Conservation (phyloP, 208 protist genomes). For the Leishmania gerbilli region DNA sequence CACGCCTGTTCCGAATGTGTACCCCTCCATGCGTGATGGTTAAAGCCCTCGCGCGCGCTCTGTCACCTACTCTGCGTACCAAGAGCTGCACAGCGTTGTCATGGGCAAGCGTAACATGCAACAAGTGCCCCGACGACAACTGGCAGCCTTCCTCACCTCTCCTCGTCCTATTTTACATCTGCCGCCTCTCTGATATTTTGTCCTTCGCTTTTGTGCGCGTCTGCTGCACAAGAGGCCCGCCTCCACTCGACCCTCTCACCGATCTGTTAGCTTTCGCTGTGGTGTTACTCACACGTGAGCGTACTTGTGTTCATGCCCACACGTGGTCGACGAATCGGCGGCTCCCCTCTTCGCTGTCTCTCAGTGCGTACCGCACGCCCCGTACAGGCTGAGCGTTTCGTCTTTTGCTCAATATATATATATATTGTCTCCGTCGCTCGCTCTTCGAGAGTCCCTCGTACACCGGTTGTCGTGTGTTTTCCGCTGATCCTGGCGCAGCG, state of each 20-base stretch:
- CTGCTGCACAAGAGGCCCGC: background rate
- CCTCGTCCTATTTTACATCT: background rate
- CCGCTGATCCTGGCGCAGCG: background rate
- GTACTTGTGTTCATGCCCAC: background rate
- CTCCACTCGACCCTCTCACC: background rate
- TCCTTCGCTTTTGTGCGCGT: background rate
- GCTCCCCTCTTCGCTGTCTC: background rate
- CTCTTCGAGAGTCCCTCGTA: background rate
- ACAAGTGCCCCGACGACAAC: background rate
- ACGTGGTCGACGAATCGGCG: background rate
- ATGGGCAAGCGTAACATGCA: background rate
- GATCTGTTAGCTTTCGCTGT: background rate
- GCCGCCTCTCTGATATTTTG: background rate
- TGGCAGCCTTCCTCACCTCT: background rate
- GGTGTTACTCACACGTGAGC: background rate
- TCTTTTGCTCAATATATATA: background rate
- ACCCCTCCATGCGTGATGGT: background rate
- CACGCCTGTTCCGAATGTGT: background rate
- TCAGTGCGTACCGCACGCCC: background rate
- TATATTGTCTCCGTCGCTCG: background rate
- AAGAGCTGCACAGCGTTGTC: background rate
- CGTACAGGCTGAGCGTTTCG: background rate
- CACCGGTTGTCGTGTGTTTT: background rate
- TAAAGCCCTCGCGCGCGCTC: background rate
- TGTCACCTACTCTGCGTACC: background rate